Evolutionary conservation across 2,329 filamentous ascomycete genomes (phyloP), one percentile per base, ranked within the genome.

Genomic region (Aspergillus sp.): DNA sequence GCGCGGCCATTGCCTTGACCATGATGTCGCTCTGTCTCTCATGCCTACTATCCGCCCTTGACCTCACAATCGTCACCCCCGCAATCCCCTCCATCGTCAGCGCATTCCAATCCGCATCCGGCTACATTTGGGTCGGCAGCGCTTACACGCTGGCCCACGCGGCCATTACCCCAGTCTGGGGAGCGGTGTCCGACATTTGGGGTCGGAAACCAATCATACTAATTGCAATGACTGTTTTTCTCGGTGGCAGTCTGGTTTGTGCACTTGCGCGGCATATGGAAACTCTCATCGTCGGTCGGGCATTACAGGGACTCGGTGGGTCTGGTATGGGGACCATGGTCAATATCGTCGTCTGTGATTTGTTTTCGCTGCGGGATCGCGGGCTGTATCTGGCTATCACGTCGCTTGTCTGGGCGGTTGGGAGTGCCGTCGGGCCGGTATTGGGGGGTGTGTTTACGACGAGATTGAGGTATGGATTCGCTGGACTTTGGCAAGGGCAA

Each of bases 261-360:
- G 83, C 79, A 0, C 65, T 76, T 1, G 78, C 77, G 3, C 61
- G 66, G 1, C 77, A 70, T 62, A 83, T 83, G 66, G 52, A 68
- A 0, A 81, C 82, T 77, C 70, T 86, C 15, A 81, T 86, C 45
- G 75, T 74, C 4, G 82, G 80, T 2, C 73, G 84, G 46, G 77
- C 79, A 0, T 64, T 86, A 3, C 83, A 85, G 61, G 83, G 84
- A 0, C 71, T 79, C 1, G 82, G 81, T 0, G 82, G 77, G 8
- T 82, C 80, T 1, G 83, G 82, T 1, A 68, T 85, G 54, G 74
- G 80, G 3, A 77, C 79, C 25, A 61, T 85, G 55, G 79, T 82
- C 4, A 79, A 80, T 56, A 80, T 85, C 43, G 79, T 78, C 41
- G 79, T 85, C 38, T 77, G 77, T 7, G 83, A 86, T 66, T 57